Base-by-base conservation (phyloP, 2,329 filamentous ascomycete genomes). In the Shiraia bambusicola region DNA sequence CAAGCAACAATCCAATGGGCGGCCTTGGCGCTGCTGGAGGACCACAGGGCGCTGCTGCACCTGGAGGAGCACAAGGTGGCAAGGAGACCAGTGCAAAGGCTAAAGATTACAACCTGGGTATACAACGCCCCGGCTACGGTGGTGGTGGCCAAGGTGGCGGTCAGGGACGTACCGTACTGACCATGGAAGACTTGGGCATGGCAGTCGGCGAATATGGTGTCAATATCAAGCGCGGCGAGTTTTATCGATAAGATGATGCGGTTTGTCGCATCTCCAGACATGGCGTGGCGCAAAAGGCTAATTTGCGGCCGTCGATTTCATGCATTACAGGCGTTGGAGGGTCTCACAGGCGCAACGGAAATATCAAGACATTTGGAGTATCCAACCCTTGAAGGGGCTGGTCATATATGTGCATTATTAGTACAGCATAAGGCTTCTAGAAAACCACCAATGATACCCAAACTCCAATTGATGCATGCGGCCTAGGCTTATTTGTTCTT, bases 171-270 rank as follows among this genome's bases (percentile, higher is more conserved):
- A 96, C 93, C 13, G 92, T 98, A 40, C 76, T 98, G 49, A 97
- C 93, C 1, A 97, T 98, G 93, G 93, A 98, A 72, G 93, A 98
- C 69, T 70, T 98, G 59, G 93, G 93, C 12, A 97, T 97, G 90
- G 93, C 93, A 1, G 92, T 97, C 22, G 88, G 88, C 24, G 93
- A 98, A 76, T 98, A 97, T 66, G 93, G 93, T 1, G 90, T 98
- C 37, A 98, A 95, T 66, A 87, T 97, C 38, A 97, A 95, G 81
- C 80, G 93, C 52, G 91, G 92, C 63, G 93, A 98, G 73, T 98
- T 97, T 66, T 98, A 98, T 69, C 80, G 91, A 59, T 96, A 67
- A 75, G 28, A 31, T 8, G 4, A 8, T 22, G 19, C 19, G 19
- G n/a, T n/a, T 8, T 8, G 19, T 22, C 19, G 19, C 8, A 22